A percentile compares a stretch with the other conserved stretches of the same genome.
phyloP scores from a whole-genome alignment of 768 basidiomycete species.

The Suillus subalutaceus region DNA sequence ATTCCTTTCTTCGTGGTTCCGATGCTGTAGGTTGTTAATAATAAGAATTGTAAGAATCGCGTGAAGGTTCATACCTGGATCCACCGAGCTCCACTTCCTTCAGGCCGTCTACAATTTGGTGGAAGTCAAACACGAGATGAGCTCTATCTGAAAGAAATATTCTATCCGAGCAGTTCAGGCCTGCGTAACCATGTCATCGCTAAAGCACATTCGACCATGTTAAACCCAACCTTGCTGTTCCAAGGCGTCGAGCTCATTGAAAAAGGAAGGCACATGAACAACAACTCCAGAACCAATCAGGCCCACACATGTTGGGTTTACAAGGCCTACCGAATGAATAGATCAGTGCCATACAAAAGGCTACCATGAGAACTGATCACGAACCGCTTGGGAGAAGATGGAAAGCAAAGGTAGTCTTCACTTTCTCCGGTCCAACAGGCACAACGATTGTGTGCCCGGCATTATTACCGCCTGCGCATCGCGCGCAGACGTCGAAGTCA shows the following conservation, averaged over 20 bases:
- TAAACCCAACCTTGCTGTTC: slow-evolving; percentile 72
- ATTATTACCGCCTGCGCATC: slow-evolving; percentile 98
- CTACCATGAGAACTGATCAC: slow-evolving; percentile 26
- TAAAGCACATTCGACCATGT: neutral
- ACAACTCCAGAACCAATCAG: slow-evolving; percentile 97
- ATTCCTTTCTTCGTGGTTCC: slow-evolving; percentile 99
- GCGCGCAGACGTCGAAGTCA: slow-evolving; percentile 88
- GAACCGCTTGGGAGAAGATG: slow-evolving; percentile 92
- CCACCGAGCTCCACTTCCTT: slow-evolving; percentile 98
- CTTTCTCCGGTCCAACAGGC: slow-evolving; percentile 64
- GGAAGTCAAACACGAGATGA: slow-evolving; percentile 97
- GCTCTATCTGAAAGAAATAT: slow-evolving; percentile 95
- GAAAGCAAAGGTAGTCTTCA: slow-evolving; percentile 89
- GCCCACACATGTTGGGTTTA: slow-evolving; percentile 84
- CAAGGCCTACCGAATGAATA: slow-evolving; percentile 56
- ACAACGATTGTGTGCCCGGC: slow-evolving; percentile 98
- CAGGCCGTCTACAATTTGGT: slow-evolving; percentile 98
- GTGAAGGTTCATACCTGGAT: slow-evolving; percentile 53
- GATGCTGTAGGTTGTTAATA: slow-evolving; percentile 55
- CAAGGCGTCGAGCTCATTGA: slow-evolving; percentile 86
- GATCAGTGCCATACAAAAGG: slow-evolving; percentile 2
- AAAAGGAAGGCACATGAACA: slow-evolving; percentile 93
- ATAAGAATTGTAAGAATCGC: neutral
- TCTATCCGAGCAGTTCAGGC: slow-evolving; percentile 81
- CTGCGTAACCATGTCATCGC: slow-evolving; percentile 41